Conservation (phyloP, 192 early-diverging fungal species). For the Funneliformis geosporum region DNA sequence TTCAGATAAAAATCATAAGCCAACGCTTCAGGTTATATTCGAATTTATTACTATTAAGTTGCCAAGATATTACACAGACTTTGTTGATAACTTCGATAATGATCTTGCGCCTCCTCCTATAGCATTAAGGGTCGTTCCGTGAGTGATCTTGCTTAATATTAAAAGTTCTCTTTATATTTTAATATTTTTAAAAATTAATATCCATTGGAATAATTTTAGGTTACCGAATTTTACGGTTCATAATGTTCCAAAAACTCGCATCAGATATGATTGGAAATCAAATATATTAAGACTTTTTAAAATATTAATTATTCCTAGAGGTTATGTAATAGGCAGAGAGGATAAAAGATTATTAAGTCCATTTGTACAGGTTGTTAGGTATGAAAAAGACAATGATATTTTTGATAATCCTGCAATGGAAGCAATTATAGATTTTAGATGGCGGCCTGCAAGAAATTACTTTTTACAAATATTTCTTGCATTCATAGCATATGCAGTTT, state of each 20-base stretch:
- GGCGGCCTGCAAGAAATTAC: neutral
- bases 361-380: neutral
- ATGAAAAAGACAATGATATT: neutral
- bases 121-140: neutral
- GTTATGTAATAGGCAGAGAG: neutral
- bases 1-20: neutral
- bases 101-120: neutral
- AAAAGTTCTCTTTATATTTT: too few species aligned
- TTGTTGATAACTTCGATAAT: neutral
- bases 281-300: neutral
- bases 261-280: neutral
- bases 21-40: neutral
- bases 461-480: neutral
- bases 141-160: neutral
- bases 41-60: neutral
- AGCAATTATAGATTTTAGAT: constrained; percentile 9
- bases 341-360: neutral
- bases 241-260: neutral
- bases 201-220: neutral
- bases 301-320: neutral
- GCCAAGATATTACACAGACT: neutral
- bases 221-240: neutral
- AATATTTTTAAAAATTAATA: too few species aligned
- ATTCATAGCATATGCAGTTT: neutral
- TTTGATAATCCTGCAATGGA: constrained; percentile 14